phyloP scores from a whole-genome alignment of 371 early-diverging fungal genomes.

The Massospora cicadina region DNA sequence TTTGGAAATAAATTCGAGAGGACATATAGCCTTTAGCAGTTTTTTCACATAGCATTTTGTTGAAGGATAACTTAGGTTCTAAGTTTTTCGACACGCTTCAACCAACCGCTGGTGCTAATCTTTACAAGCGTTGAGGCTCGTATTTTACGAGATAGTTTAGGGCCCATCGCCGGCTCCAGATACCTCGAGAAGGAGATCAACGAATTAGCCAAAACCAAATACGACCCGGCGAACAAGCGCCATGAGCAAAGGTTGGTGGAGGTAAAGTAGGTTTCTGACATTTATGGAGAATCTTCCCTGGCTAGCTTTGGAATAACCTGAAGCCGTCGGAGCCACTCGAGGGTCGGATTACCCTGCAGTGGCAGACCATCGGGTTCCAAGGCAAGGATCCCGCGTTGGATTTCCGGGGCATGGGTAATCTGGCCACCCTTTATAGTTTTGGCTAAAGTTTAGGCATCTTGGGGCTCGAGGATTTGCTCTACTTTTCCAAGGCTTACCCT shows the following conservation, averaged over 20 bases:
- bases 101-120: too few species aligned
- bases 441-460: background rate
- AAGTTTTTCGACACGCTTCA: too few species aligned
- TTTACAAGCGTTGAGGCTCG: background rate
- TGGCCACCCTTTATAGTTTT: background rate
- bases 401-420: constrained; percentile 59
- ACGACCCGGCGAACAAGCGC: constrained; percentile 32
- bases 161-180: constrained; percentile 10
- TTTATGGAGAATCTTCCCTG: too few species aligned
- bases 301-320: constrained; percentile 15
- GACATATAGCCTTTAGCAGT: too few species aligned
- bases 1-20: too few species aligned
- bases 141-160: background rate
- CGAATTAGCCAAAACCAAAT: constrained; percentile 40
- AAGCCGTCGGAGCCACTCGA: constrained; percentile 37
- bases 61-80: too few species aligned
- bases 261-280: too few species aligned
- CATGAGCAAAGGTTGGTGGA: constrained; percentile 49
- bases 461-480: background rate
- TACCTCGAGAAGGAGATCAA: constrained; percentile 35
- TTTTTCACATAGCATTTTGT: too few species aligned
- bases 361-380: constrained; percentile 65
- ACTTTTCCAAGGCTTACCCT: background rate
- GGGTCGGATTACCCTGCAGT: constrained; percentile 34
- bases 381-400: constrained; percentile 72